phyloP scores from a whole-genome alignment of 2,329 filamentous ascomycete genomes.

The Diaporthe citriasiana region DNA sequence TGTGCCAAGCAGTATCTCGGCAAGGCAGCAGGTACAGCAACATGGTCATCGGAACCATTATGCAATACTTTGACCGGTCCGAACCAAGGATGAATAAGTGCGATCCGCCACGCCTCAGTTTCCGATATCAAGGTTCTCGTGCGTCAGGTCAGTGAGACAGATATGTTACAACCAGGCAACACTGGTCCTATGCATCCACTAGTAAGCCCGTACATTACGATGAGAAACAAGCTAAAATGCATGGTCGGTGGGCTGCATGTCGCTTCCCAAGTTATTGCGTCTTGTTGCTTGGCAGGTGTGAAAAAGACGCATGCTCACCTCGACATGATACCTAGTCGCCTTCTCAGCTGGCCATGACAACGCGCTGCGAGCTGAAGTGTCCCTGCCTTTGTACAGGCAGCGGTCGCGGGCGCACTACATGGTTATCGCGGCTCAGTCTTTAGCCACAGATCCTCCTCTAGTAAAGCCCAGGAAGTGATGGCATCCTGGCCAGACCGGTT shows the following conservation, averaged over 20 bases:
- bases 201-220: not conserved
- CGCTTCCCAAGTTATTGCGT: not conserved
- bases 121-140: not conserved
- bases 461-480: not conserved
- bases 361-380: not conserved
- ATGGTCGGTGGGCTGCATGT: not conserved
- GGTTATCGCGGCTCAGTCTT: not conserved
- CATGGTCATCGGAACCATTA: not conserved
- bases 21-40: too few relatives aligned
- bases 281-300: not conserved
- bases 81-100: not conserved
- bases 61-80: not conserved
- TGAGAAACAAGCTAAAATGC: not conserved
- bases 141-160: not conserved
- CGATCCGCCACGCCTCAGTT: not conserved
- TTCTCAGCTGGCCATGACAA: not conserved
- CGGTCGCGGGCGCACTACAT: not conserved
- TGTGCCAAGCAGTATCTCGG: too few relatives aligned
- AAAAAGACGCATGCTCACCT: not conserved
- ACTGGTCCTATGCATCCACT: not conserved
- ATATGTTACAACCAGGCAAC: not conserved
- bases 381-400: not conserved
- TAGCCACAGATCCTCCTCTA: not conserved
- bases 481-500: slow-evolving; percentile 2
- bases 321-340: not conserved